Evolutionary conservation across 768 basidiomycete genomes (phyloP), one percentile per base, ranked within the genome.

Genomic region (Galerina marginata): DNA sequence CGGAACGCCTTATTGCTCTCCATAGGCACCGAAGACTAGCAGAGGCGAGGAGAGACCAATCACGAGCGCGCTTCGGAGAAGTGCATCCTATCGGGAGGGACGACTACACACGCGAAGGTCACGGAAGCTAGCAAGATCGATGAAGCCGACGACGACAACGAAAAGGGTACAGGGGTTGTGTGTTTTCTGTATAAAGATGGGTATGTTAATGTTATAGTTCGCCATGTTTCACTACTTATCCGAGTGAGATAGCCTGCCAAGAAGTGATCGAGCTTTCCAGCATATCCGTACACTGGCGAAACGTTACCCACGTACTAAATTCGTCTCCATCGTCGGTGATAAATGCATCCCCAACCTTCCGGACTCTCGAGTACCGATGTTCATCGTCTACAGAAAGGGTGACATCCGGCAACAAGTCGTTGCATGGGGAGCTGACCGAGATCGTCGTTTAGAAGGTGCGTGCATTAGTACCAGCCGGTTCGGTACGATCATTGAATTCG

Each of bases 271-370:
- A 47, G 79, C 96, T 10, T 85, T 84, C 53, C 75, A 81, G 29
- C 88, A 96, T 53, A 75, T 99, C 26, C 80, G 80, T 4, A 80
- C 80, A 0, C 81, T 99, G 5, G 94, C 97, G 2, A 79, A 79
- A n/a, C 85, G 86, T 54, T 90, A 96, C 72, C 93, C 95, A 2
- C 89, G 90, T 48, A 92, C 95, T 10, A 99, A 99, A 77, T 97
- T 99, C 66, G 91, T 98, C 61, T 94, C 93, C 10, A 99, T 99
- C 67, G 87, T 95, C 4, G 95, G 95, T 39, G 86, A 93, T 76
- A 95, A 95, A 74, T 96, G 95, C 77, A 97, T 99, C 67, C 88
- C 92, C n/a, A 90, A 98, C 74, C 88, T 99, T 39, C 96, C 96
- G 14, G 97, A 98, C 67, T 81, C 85, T 39, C 88, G 95, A 53